These are phyloP conservation scores for Phytopythium sindhum DNA, from an alignment of 352 stramenopile species.

Conservation along the genomic window DNA sequence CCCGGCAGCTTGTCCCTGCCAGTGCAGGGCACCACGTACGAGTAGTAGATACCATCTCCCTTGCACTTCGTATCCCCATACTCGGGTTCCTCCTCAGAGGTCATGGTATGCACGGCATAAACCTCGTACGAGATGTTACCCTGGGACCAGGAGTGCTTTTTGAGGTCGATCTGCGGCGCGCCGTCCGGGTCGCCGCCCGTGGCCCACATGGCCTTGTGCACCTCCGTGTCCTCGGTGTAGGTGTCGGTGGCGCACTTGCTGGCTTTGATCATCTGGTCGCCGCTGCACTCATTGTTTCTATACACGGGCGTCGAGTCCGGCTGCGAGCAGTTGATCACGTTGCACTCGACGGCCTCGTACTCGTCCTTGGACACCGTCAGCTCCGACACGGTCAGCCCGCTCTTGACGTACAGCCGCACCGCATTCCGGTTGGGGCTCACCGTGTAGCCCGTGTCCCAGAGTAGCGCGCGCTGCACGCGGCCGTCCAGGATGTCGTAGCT, in stretches of 20 bases:
- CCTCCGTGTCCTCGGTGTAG: background rate
- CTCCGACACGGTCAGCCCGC: constrained; percentile 16
- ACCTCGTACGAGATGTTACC: background rate
- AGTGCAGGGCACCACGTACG: background rate
- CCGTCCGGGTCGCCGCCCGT: constrained; percentile 8
- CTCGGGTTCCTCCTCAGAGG: background rate
- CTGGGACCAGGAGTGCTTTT: background rate
- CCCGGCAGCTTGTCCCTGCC: background rate
- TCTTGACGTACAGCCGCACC: constrained; percentile 4
- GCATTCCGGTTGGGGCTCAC: background rate
- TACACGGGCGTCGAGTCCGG: constrained; percentile 12
- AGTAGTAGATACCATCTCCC: background rate
- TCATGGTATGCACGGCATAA: constrained; percentile 1
- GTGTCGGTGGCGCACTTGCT: constrained; percentile 27
- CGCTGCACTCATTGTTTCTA: constrained; percentile 22
- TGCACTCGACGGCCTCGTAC: constrained; percentile 16
- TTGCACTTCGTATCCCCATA: background rate
- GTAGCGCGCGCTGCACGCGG: constrained; percentile 29
- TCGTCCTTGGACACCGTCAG: constrained; percentile 23
- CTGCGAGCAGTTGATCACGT: constrained; percentile 18
- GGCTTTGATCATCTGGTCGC: constrained; percentile 28
- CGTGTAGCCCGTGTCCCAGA: constrained; percentile 30
- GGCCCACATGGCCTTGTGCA: constrained; percentile 27
- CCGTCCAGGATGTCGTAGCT: constrained; percentile 5
- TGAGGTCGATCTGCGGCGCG: background rate